Evolutionary conservation across 768 basidiomycete genomes (phyloP).

Genomic region (Boletus subparvulus): DNA sequence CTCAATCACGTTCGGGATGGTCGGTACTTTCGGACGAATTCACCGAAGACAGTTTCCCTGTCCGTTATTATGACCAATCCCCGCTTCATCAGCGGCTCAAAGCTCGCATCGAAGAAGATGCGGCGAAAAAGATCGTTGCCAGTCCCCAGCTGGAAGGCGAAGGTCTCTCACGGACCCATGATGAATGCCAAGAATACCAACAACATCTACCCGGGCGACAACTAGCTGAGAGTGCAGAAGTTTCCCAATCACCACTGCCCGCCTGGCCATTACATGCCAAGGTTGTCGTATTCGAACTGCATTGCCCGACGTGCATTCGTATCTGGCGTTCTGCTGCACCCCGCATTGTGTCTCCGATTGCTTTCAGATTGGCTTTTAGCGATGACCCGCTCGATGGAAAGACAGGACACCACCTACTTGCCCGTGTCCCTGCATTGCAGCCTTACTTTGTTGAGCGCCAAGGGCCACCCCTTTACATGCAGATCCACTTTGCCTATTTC

Average conservation of each 20-base stretch:
- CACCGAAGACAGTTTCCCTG: constrained; percentile 27
- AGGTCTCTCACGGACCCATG: not conserved
- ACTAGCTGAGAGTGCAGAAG: not conserved
- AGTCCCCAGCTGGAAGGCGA: constrained; percentile 5
- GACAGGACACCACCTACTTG: not conserved
- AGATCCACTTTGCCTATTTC: not conserved
- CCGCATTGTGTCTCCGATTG: constrained; percentile 20
- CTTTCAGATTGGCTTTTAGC: too few relatives aligned
- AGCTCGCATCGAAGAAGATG: constrained; percentile 27
- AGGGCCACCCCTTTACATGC: not conserved
- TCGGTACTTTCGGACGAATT: constrained; percentile 35
- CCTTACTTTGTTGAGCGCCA: not conserved
- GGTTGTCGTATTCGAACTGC: constrained; percentile 40
- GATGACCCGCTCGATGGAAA: too few relatives aligned
- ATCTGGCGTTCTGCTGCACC: constrained; percentile 41
- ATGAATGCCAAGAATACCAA: not conserved
- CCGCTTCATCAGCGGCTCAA: constrained; percentile 24
- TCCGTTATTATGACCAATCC: constrained; percentile 35
- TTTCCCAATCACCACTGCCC: constrained; percentile 41
- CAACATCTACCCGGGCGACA: not conserved
- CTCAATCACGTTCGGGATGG: constrained; percentile 4
- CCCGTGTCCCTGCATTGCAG: not conserved
- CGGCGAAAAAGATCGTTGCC: constrained; percentile 1
- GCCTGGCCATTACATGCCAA: constrained; percentile 24
- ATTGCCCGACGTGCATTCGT: constrained; percentile 33